Evolutionary conservation across 2,329 filamentous ascomycete genomes (phyloP), one percentile per base, ranked within the genome.

Genomic region (Cladophialophora immunda): DNA sequence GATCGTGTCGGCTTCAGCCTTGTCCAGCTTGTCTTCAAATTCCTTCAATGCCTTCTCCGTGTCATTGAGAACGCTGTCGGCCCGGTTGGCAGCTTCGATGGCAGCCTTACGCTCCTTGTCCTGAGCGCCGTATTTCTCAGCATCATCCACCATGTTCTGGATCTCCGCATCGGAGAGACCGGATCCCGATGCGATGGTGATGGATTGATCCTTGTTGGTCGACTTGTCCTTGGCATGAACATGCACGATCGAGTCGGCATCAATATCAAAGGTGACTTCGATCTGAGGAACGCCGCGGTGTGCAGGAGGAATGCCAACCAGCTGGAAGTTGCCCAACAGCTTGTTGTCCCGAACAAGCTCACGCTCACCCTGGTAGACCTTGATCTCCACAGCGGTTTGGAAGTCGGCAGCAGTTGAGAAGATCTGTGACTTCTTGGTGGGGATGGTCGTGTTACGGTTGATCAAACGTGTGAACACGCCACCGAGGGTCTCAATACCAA

Each of bases 321-420:
- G 91, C 88, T 98, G 94, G 92, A 98, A 98, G 91, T 98, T 98
- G 70, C 94, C 94, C 67, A 98, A 89, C 68, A 98, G 85, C 88
- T 98, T 98, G 91, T 98, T 98, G 85, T 98, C 94, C 79, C 90
- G 91, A 81, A 97, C 94, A 71, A 97, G 93, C 86, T 97, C 94
- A 92, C 94, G 94, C 89, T 98, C 94, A 87, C 94, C 94, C 90
- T 98, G 94, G 91, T 90, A 98, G 72, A 98, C 94, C 92, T 98
- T 97, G 87, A 98, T 98, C 87, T 97, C 94, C 78, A 98, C 94
- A 74, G 94, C 94, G 71, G 92, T 97, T 87, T 98, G 94, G 92
- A 96, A 97, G 81, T 98, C 94, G 74, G 94, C 94, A 62, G 94
- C 94, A 59, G 94, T 98, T 64, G 94, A 97, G 89, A 98, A 98